A percentile compares a stretch with the other conserved stretches of the same genome.
Conservation (phyloP, 2,329 filamentous ascomycete genomes). For the Cordyceps farinosa region DNA sequence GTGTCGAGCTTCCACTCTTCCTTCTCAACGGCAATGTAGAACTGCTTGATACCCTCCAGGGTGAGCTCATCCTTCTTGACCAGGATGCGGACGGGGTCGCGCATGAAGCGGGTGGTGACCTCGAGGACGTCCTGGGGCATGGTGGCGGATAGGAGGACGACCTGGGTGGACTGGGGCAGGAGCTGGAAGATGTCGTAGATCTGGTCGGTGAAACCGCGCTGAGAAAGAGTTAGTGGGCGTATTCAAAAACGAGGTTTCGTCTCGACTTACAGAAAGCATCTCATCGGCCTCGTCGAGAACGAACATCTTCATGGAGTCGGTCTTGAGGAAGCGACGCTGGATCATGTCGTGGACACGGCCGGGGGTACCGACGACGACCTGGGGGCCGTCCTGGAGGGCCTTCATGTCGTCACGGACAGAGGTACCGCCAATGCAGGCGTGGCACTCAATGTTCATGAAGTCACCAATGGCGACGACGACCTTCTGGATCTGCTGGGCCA, state of each 20-base stretch:
- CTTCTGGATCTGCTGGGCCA: constrained; percentile 99
- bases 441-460: constrained; percentile 99
- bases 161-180: constrained; percentile 95
- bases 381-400: constrained; percentile 90
- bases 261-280: constrained; percentile 76
- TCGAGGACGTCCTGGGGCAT: constrained; percentile 99
- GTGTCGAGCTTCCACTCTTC: constrained; percentile 99
- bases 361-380: constrained; percentile 96
- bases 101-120: constrained; percentile 99
- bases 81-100: constrained; percentile 95
- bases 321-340: constrained; percentile 94
- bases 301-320: constrained; percentile 99
- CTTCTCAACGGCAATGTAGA: constrained; percentile 99
- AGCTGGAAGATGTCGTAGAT: constrained; percentile 99
- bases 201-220: constrained; percentile 99
- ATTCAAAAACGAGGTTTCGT: neutral
- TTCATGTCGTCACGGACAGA: constrained; percentile 98
- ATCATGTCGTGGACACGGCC: constrained; percentile 99
- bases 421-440: constrained; percentile 98
- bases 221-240: constrained; percentile 33
- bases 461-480: constrained; percentile 98
- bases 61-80: constrained; percentile 99
- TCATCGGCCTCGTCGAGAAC: constrained; percentile 99
- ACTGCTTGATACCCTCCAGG: constrained; percentile 99
- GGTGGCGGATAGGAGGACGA: constrained; percentile 95